Evolutionary conservation across 768 basidiomycete genomes (phyloP), one percentile per base, ranked within the genome.

Genomic region (Leccinum subtestaceum): DNA sequence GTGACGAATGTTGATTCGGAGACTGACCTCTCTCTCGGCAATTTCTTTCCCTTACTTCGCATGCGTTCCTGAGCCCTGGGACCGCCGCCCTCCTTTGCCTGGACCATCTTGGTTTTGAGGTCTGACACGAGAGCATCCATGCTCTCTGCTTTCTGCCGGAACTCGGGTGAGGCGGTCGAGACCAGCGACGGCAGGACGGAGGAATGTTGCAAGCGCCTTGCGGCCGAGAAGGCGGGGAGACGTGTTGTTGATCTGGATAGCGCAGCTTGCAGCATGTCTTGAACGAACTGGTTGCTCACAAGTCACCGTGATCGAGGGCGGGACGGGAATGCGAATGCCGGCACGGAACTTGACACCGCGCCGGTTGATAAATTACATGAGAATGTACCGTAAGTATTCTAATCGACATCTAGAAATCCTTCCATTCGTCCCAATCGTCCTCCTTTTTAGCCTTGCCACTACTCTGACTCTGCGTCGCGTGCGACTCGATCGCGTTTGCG

Each of bases 401-500:
- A 8, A 31, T 43, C 38, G 9, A 19, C n/a, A 52, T 56, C 77
- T 83, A 91, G 64, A 91, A 91, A 69, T 89, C 88, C 72, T 91
- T 86, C 89, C 89, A 91, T 52, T 89, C 89, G 61, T 87, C 84
- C 85, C 89, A 91, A 45, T 83, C 84, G 61, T 80, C 83, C 53
- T 77, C 77, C 68, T 78, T 77, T 19, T 75, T 67, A 32, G 69
- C 61, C 27, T 67, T 60, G 5, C 58, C 51, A 25, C 58, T 50
- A 31, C 58, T 13, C 27, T 53, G 66, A 29, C 59, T 15, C 27
- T 56, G 65, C 32, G 59, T 40, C 12, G 56, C 19, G 40, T 31
- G 59, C 17, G 62, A 47, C 23, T 55, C 47, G 38, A 60, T 49
- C 55, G 56, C 58, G 59, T 67, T 64, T 25, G 67, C 56, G 40